A percentile compares a stretch with the other conserved stretches of the same genome.
These are phyloP conservation scores for Lepidium didymum DNA, from an alignment of 345 rosid species.

Conservation along the genomic window DNA sequence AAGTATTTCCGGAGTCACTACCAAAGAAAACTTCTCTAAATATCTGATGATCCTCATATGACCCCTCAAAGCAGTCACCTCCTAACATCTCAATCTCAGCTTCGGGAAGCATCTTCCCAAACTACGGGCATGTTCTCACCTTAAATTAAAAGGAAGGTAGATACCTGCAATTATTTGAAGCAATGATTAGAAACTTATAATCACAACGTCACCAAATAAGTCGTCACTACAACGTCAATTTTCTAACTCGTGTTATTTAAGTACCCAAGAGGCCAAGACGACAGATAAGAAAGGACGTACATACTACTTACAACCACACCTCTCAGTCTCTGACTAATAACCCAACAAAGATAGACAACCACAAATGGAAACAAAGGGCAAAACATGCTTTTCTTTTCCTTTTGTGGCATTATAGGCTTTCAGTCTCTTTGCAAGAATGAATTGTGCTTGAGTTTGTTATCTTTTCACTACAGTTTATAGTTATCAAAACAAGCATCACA, in stretches of 20 bases:
- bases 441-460: not conserved
- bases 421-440: not conserved
- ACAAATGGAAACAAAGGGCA: not conserved
- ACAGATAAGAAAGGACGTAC: not conserved
- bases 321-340: not conserved
- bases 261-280: not conserved
- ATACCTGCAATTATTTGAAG: conserved; percentile 8
- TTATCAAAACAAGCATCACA: not conserved
- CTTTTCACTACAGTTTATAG: not conserved
- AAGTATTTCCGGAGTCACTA: conserved; percentile 31
- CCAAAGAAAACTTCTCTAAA: conserved; percentile 55
- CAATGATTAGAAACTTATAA: not conserved
- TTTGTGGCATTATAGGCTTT: not conserved
- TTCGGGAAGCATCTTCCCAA: conserved; percentile 32
- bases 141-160: not conserved
- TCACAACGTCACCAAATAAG: not conserved
- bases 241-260: not conserved
- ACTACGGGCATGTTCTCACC: conserved; percentile 20
- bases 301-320: not conserved
- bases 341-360: not conserved
- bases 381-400: not conserved
- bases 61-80: conserved; percentile 59
- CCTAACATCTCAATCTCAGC: conserved; percentile 27
- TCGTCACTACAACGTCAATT: not conserved
- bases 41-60: conserved; percentile 43